Percentiles rank a stretch among this genome's conserved stretches.
These are phyloP conservation scores for Arctium minus DNA, from an alignment of 129 eudicot genomes.

Conservation along the genomic window DNA sequence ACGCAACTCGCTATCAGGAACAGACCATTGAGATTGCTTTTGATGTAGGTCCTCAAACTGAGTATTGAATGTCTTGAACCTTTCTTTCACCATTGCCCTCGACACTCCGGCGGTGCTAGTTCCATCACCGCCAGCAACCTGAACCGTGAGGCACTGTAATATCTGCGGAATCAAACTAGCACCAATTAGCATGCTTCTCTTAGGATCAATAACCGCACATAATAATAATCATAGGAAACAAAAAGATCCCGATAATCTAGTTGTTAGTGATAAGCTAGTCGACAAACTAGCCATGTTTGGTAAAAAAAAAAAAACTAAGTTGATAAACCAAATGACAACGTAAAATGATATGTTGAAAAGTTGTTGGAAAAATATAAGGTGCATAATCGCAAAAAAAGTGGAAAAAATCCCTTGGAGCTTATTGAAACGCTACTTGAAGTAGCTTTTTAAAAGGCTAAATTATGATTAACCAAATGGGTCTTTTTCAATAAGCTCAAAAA, in stretches of 20 bases:
- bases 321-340: not conserved
- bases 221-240: not conserved
- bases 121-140: conserved; percentile 34
- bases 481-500: not conserved
- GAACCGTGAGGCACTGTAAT: conserved; percentile 67
- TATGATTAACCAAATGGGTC: not conserved
- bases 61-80: conserved; percentile 70
- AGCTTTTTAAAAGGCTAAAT: not conserved
- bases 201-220: not conserved
- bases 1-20: conserved; percentile 89
- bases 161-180: conserved; percentile 42
- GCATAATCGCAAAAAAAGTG: too few species aligned
- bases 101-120: conserved; percentile 49
- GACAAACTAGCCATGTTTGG: not conserved
- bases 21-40: conserved; percentile 93
- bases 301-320: not conserved
- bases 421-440: too few species aligned
- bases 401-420: not conserved
- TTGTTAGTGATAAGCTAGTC: not conserved
- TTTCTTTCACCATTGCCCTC: conserved; percentile 66
- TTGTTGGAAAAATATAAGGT: too few species aligned
- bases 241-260: not conserved
- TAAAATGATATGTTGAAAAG: too few species aligned
- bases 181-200: conserved; percentile 14
- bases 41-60: conserved; percentile 89